A percentile compares a stretch with the other conserved stretches of the same genome.
These are phyloP conservation scores for Picochlorum sp. DNA, from an alignment of 139 green algal species.

Conservation along the genomic window DNA sequence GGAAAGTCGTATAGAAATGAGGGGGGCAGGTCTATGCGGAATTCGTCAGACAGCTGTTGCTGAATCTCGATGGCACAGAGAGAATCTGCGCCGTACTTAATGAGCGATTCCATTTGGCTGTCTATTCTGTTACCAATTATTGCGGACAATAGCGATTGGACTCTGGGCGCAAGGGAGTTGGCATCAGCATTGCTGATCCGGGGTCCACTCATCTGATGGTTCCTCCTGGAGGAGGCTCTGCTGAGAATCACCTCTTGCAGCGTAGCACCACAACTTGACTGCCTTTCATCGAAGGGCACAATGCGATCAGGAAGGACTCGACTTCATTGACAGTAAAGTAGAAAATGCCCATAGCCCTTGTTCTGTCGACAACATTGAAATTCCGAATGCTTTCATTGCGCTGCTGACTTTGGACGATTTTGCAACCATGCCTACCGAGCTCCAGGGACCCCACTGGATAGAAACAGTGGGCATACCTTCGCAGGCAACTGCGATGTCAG, in stretches of 20 bases:
- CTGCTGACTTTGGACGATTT: constrained; percentile 13
- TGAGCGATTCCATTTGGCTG: neutral
- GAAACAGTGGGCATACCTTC: constrained; percentile 19
- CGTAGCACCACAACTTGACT: no score
- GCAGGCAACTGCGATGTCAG: neutral
- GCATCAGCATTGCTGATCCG: neutral
- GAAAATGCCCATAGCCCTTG: constrained; percentile 37
- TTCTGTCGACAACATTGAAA: constrained; percentile 46
- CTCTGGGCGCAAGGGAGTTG: constrained; percentile 4
- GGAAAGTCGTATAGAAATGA: constrained; percentile 49
- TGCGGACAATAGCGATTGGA: neutral
- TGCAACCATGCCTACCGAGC: constrained; percentile 38
- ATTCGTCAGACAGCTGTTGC: constrained; percentile 6
- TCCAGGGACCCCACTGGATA: constrained; percentile 54
- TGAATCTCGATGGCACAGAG: constrained; percentile 13
- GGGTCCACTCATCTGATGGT: neutral
- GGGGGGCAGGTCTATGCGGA: constrained; percentile 23
- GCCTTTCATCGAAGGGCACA: neutral
- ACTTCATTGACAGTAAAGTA: neutral
- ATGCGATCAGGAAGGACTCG: neutral
- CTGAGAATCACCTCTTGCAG: no score
- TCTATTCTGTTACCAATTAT: neutral
- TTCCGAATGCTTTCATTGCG: constrained; percentile 48
- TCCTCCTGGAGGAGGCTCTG: neutral
- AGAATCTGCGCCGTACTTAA: constrained; percentile 5